Evolutionary conservation across 106 monocot species (phyloP).

Genomic region (Allium cepa): DNA sequence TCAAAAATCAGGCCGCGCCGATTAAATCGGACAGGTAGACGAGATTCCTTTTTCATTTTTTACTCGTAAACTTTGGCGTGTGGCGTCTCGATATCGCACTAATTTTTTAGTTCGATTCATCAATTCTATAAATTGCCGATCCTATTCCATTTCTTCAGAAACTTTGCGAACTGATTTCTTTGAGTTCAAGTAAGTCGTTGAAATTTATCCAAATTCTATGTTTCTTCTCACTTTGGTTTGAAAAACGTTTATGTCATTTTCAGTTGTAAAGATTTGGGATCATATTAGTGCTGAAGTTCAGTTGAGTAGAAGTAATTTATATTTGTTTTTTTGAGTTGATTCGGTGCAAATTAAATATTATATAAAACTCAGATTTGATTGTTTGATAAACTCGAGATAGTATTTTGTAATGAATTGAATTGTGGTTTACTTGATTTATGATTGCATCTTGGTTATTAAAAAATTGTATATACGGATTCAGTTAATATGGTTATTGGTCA

Average conservation of each 20-base stretch:
- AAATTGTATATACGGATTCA: too few species aligned
- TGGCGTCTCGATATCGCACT: slow-evolving; percentile 10
- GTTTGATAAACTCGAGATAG: not conserved
- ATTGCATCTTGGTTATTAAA: too few species aligned
- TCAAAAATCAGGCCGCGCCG: slow-evolving; percentile 12
- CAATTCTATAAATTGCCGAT: not conserved
- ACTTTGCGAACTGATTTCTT: not conserved
- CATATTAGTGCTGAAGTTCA: not conserved
- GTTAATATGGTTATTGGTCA: too few species aligned
- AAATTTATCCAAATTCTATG: not conserved
- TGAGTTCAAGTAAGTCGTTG: slow-evolving; percentile 6
- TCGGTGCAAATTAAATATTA: too few species aligned
- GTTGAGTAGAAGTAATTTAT: not conserved
- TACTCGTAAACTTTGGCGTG: not conserved
- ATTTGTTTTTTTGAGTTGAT: too few species aligned
- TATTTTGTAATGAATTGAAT: too few species aligned
- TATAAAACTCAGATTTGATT: not conserved
- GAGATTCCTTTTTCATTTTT: slow-evolving; percentile 10
- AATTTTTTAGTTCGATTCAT: not conserved
- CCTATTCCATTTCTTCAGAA: not conserved
- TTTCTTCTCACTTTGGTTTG: not conserved
- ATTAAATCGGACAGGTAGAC: slow-evolving; percentile 19
- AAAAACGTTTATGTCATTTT: not conserved
- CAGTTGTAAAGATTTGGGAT: not conserved
- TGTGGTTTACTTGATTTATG: too few species aligned